Evolutionary conservation across 2,329 filamentous ascomycete species (phyloP), one percentile per base, ranked within the genome.

Genomic region (Ophiosphaerella korrae): DNA sequence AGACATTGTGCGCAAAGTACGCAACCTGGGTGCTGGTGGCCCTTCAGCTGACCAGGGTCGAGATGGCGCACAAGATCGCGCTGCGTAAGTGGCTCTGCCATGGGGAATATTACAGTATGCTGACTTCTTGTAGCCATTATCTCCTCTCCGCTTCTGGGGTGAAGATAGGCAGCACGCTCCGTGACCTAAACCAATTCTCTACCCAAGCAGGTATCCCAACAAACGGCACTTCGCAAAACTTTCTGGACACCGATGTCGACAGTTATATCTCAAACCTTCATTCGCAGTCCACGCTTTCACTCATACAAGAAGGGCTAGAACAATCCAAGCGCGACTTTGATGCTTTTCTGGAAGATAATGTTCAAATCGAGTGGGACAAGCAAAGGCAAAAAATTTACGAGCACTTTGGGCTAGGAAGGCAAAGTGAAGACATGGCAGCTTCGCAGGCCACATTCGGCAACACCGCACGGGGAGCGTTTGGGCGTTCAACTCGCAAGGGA

Each of bases 291-390:
- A 94, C 92, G 3, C 80, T 96, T 50, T 91, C 89, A 67, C 92
- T 96, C 84, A 92, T 97, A 63, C 84, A 89, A 31, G 92, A 97
- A 71, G 90, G 91, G n/a, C 80, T 97, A 54, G 88, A 93, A 66
- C 86, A 92, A 66, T 94, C 92, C 3, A 88, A 93, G 53, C 86
- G 87, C 48, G 94, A 97, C 68, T 97, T 99, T 71, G 92, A 99
- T 71, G 84, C 85, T 53, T 97, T 96, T 72, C 81, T 99, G 48
- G 92, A 97, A 71, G 92, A 97, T 65, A 95, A 96, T 68, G 87
- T 97, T 42, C 90, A 92, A 26, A 88, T 96, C 79, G 92, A 97
- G 72, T 97, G 94, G 92, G 92, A 97, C 63, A 88, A 89, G 13
- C 93, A 97, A 77, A 88, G 93, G 56, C 90, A 89, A 74, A 87